phyloP scores from a whole-genome alignment of 2,329 filamentous ascomycete species.

The Cladosporium austrohemisphaericum region DNA sequence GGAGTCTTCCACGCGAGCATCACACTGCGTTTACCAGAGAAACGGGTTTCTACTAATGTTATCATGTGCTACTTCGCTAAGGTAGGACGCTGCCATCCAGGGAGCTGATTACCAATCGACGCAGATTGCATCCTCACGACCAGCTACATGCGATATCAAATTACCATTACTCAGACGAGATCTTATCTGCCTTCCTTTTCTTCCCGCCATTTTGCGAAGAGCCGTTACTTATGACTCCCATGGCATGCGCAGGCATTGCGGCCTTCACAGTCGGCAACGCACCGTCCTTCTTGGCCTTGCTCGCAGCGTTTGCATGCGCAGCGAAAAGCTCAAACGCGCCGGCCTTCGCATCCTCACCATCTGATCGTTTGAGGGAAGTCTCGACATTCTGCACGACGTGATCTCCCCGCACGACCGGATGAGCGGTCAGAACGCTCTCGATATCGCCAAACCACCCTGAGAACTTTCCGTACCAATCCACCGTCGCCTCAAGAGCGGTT shows the following conservation, averaged over 20 bases:
- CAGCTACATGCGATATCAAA: too few relatives aligned
- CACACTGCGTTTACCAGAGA: too few relatives aligned
- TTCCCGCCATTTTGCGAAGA: slow-evolving; percentile 12
- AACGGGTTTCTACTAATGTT: too few relatives aligned
- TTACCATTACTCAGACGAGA: not conserved
- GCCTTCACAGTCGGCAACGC: not conserved
- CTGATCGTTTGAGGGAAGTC: not conserved
- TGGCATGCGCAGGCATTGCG: too few relatives aligned
- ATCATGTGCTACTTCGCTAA: too few relatives aligned
- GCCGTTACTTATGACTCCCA: too few relatives aligned
- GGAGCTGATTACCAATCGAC: too few relatives aligned
- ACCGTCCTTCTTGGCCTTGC: not conserved
- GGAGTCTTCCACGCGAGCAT: too few relatives aligned
- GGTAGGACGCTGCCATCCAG: too few relatives aligned
- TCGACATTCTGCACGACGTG: slow-evolving; percentile 8
- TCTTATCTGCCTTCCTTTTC: slow-evolving; percentile 25
- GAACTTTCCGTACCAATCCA: slow-evolving; percentile 66
- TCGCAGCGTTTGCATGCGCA: not conserved
- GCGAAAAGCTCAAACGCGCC: slow-evolving; percentile 3
- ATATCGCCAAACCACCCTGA: slow-evolving; percentile 72
- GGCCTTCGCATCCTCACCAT: not conserved
- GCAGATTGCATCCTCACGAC: too few relatives aligned
- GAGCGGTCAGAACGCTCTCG: slow-evolving; percentile 63
- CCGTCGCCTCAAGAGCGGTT: slow-evolving; percentile 60
- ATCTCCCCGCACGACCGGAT: slow-evolving; percentile 39